Base-by-base conservation (phyloP, 192 early-diverging fungal genomes). In the Backusella tuberculispora region DNA sequence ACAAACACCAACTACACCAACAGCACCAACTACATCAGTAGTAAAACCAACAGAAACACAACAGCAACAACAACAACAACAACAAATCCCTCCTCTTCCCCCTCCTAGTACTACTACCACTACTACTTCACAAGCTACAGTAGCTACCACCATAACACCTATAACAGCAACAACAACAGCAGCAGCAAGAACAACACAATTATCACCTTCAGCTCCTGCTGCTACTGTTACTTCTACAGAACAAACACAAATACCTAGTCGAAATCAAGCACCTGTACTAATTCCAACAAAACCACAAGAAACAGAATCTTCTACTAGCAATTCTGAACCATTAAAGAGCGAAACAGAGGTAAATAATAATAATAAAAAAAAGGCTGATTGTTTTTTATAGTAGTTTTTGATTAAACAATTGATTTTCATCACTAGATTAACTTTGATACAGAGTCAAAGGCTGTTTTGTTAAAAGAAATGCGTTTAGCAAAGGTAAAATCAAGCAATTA, bases 381-480 rank as follows among this genome's bases (percentile, higher is more conserved):
- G 4, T 2, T 66, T n/a, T 37, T 40, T 67, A 0, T 24, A 56
- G 5, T 9, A 43, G 8, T 43, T 24, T 10, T 50, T 50, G 4
- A 14, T 46, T 14, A 46, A 46, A 1, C 12, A 46, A 4, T 4
- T 26, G 21, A 0, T 60, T 26, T 60, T 24, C 3, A 9, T 60
- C 21, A 60, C 5, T 69, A 69, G 68, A 47, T 43, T 45, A 43
- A 69, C 26, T 21, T 29, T 43, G 42, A 34, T 13, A 24, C 44
- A n/a, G 43, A 69, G n/a, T 45, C 68, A 6, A 69, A 69, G 34
- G 5, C 21, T 10, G 43, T 26, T 10, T 15, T 69, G 29, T 37
- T 69, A 46, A 43, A 69, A 69, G 14, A 69, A 29, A 69, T 69
- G 68, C 68, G 68, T 14, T 14, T 15, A 26, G 26, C 44, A 46